Evolutionary conservation across 2,329 filamentous ascomycete species (phyloP), one percentile per base, ranked within the genome.

Genomic region (Hymenoscyphus fraxineus): DNA sequence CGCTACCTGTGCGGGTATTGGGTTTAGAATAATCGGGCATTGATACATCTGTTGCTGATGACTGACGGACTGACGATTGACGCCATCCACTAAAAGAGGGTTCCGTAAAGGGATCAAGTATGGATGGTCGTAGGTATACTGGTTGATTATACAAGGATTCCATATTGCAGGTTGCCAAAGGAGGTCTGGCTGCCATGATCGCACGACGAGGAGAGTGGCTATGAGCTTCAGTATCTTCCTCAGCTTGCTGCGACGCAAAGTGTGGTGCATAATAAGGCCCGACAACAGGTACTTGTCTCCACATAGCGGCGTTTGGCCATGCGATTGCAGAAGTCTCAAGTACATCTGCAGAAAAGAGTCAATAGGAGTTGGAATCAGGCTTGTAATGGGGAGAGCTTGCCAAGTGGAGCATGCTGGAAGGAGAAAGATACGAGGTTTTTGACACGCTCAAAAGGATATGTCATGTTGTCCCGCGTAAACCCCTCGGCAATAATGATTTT

Each of bases 321-420:
- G 91, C 90, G 72, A 96, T 92, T 3, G 83, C 84, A 2, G 86
- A 87, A 66, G 80, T 81, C 76, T 95, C 90, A 38, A 96, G 82
- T 31, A 93, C 80, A 54, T 90, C 92, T 92, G 59, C 64, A 47
- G 38, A 35, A 5, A 47, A 59, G 15, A 51, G 44, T 51, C 44
- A 51, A 51, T 51, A 19, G 3, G 44, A 22, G 44, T n/a, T 22
- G 19, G 15, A 51, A 22, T n/a, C 32, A 12, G 19, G 39, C 22
- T 35, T 39, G 32, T 40, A 31, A 38, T 6, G 51, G 15, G 61
- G 6, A 7, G 44, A 35, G 77, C 81, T 69, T 79, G 94, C 92
- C 83, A 62, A 90, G 78, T 0, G 92, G 92, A 40, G 90, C 92
- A 79, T 95, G 91, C 73, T 95, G 91, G 71, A 96, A 96, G 0